These are phyloP conservation scores for Pulveroboletus frians DNA, from an alignment of 768 basidiomycete species.

Conservation along the genomic window DNA sequence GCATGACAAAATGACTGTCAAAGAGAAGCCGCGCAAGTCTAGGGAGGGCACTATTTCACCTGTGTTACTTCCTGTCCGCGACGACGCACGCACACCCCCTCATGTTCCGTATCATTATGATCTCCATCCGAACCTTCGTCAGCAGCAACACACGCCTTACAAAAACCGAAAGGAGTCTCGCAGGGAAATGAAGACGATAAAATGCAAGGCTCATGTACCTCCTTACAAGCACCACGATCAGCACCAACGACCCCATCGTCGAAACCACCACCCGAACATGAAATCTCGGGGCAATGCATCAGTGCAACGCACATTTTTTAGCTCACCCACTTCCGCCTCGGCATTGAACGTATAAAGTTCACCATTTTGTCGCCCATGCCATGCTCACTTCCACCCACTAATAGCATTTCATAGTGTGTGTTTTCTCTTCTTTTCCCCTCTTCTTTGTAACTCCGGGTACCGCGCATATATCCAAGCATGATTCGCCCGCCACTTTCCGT, in stretches of 20 bases:
- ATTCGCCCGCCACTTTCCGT: conserved; percentile 8
- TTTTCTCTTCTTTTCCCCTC: not conserved
- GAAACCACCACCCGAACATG: conserved; percentile 60
- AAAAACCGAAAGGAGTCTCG: conserved; percentile 62
- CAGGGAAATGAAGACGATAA: conserved; percentile 62
- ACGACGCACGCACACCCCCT: conserved; percentile 56
- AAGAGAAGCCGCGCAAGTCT: conserved; percentile 24
- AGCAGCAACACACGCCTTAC: conserved; percentile 33
- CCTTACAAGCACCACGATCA: conserved; percentile 35
- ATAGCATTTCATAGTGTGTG: conserved; percentile 8
- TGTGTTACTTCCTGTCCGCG: conserved; percentile 45
- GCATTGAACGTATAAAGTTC: conserved; percentile 24
- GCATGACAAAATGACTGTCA: conserved; percentile 30
- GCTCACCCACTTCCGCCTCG: conserved; percentile 31
- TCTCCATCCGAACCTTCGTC: conserved; percentile 35
- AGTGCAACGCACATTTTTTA: conserved; percentile 45
- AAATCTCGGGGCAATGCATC: conserved; percentile 54
- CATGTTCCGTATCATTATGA: conserved; percentile 30
- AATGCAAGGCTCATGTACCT: conserved; percentile 51
- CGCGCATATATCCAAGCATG: conserved; percentile 22
- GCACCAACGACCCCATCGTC: conserved; percentile 45
- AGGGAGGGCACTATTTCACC: conserved; percentile 44
- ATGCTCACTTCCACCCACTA: conserved; percentile 8
- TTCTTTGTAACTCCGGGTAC: conserved; percentile 20
- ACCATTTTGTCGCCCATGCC: conserved; percentile 6